These are phyloP conservation scores for Lupinus albus DNA, from an alignment of 306 rosid genomes.

Conservation along the genomic window DNA sequence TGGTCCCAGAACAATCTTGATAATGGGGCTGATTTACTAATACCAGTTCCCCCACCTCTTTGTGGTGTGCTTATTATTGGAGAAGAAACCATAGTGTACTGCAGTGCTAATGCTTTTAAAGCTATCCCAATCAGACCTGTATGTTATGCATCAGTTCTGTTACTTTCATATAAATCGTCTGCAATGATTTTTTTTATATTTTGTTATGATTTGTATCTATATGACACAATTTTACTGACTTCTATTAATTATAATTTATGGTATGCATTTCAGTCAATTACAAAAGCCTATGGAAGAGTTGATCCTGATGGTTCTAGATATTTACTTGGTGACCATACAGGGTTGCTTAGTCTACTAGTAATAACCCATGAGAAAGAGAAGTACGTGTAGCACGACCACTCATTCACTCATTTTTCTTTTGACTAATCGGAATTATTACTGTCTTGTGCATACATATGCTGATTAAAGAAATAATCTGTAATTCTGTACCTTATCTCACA, in stretches of 20 bases:
- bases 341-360: conserved; percentile 89
- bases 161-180: conserved; percentile 21
- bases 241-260: conserved; percentile 36
- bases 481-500: conserved; percentile 2
- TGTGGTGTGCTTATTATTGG: conserved; percentile 97
- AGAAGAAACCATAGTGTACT: conserved; percentile 94
- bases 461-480: background rate
- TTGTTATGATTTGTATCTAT: background rate
- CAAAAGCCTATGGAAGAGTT: conserved; percentile 91
- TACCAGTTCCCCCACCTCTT: conserved; percentile 96
- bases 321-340: conserved; percentile 92
- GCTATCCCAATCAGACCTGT: conserved; percentile 93
- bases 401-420: conserved; percentile 12
- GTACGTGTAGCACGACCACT: conserved; percentile 46
- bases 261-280: conserved; percentile 62
- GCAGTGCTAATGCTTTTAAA: conserved; percentile 92
- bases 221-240: conserved; percentile 18
- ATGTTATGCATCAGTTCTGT: conserved; percentile 44
- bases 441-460: background rate
- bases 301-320: conserved; percentile 98
- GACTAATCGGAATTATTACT: background rate
- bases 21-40: conserved; percentile 90
- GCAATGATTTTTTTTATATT: background rate
- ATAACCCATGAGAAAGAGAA: conserved; percentile 94
- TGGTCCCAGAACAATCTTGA: conserved; percentile 97